These are phyloP conservation scores for Chrysanthemum seticuspe DNA, from an alignment of 129 eudicot genomes.

Conservation along the genomic window DNA sequence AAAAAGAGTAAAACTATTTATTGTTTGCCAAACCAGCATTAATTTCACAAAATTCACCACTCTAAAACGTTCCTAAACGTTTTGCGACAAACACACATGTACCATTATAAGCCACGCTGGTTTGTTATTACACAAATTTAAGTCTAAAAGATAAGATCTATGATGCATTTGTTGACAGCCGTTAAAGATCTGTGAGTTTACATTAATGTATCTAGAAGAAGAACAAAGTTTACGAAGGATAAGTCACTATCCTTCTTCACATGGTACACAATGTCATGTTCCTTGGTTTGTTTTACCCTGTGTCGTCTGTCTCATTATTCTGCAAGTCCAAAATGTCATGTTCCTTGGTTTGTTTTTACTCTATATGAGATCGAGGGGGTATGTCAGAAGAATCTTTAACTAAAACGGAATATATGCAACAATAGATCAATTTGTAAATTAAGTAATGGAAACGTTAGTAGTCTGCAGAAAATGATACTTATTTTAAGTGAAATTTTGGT, in stretches of 20 bases:
- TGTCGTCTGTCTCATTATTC: constrained; percentile 22
- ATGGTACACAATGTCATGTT: constrained; percentile 24
- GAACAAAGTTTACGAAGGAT: background rate
- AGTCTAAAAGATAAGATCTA: background rate
- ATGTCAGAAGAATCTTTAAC: background rate
- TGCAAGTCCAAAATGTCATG: constrained; percentile 17
- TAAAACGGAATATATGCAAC: background rate
- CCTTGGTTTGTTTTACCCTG: constrained; percentile 17
- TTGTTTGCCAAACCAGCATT: no score
- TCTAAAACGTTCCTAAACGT: no score
- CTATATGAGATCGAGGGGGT: constrained; percentile 1
- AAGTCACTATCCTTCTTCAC: constrained; percentile 24
- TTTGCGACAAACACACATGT: no score
- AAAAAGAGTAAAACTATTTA: no score
- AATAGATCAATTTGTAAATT: no score
- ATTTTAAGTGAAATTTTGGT: no score
- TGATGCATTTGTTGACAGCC: background rate
- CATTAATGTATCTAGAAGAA: constrained; percentile 4
- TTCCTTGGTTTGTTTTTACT: constrained; percentile 21
- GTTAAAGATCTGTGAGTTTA: background rate
- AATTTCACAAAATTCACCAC: no score
- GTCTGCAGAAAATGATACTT: no score
- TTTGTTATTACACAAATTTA: no score
- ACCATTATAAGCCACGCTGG: no score
- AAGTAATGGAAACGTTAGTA: no score